phyloP scores from a whole-genome alignment of 331 rosid species.

The Saraca asoca region DNA sequence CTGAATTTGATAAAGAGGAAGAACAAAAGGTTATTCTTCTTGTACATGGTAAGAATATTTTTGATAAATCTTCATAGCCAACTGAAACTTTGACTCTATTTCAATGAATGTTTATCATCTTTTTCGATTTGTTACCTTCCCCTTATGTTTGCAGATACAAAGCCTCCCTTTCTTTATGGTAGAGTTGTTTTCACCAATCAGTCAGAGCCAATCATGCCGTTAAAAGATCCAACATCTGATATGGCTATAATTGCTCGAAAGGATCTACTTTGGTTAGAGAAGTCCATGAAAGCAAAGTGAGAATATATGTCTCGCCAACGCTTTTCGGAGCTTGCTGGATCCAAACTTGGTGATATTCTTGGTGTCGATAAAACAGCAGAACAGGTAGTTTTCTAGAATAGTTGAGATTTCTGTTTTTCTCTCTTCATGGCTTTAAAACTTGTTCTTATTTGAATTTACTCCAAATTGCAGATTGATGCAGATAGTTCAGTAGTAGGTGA shows the following conservation, averaged over 20 bases:
- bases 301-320: constrained; percentile 94
- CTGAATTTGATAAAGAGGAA: constrained; percentile 98
- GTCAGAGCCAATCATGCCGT: constrained; percentile 98
- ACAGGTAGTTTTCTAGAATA: constrained; percentile 58
- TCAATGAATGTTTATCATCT: constrained; percentile 19
- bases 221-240: constrained; percentile 96
- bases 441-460: constrained; percentile 21
- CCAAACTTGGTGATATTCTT: constrained; percentile 93
- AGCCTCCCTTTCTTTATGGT: constrained; percentile 97
- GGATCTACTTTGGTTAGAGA: constrained; percentile 89
- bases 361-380: constrained; percentile 95
- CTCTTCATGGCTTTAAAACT: constrained; percentile 27
- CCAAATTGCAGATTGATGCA: constrained; percentile 73
- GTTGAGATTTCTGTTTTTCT: constrained; percentile 30
- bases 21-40: constrained; percentile 96
- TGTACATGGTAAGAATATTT: constrained; percentile 74
- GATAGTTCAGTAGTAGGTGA: constrained; percentile 93
- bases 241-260: constrained; percentile 99
- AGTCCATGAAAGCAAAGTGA: constrained; percentile 87
- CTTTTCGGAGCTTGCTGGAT: constrained; percentile 99
- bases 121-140: constrained; percentile 25
- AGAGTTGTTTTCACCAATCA: constrained; percentile 96
- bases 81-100: constrained; percentile 1
- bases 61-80: constrained; percentile 25
- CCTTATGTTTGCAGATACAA: constrained; percentile 69